Base-by-base conservation (phyloP, 2,329 filamentous ascomycete species). In the Aspergillus neotritici region DNA sequence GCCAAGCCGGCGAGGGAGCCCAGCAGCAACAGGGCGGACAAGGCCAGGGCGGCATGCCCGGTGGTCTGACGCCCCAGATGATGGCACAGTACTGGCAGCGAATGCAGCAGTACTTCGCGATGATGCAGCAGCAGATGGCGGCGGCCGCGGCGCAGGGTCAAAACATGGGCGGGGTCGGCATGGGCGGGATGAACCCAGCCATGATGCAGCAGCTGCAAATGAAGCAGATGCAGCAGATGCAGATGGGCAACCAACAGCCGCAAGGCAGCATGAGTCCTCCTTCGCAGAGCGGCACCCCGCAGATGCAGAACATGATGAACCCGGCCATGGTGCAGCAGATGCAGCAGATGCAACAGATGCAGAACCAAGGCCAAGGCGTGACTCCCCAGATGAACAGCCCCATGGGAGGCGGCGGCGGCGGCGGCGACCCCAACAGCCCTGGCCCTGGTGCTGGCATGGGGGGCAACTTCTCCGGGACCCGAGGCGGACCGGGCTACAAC, bases 71-170 rank as follows among this genome's bases (percentile, higher is more conserved):
- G 14, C 91, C 91, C 1, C 89, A 95, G 60, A 84, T 94, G 74
- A 96, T 97, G 89, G 93, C 93, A 2, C 90, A 96, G 65, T 96
- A 97, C 70, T 94, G 93, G 82, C 88, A 95, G 66, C 82, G 90
- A 37, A 97, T 98, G 91, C 93, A 98, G 68, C 87, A 95, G 64
- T 95, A 94, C 69, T 94, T 96, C 67, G 77, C 84, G 44, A 83
- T 95, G 78, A 93, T 95, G 87, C 89, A 94, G 68, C 87, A 91
- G 59, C 85, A 93, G 63, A 87, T 94, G 79, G 84, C 83, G 37
- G 64, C 68, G 51, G 66, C 70, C 44, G 62, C 63, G 31, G 58
- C 64, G 51, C 68, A 72, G 56, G 66, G 68, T 40, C 54, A 66
- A 57, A 64, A 60, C 43, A 67, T 68, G 60, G 55, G 51, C 17